Evolutionary conservation across 2,329 filamentous ascomycete genomes (phyloP), one percentile per base, ranked within the genome.

Genomic region (Aciculosporium take): DNA sequence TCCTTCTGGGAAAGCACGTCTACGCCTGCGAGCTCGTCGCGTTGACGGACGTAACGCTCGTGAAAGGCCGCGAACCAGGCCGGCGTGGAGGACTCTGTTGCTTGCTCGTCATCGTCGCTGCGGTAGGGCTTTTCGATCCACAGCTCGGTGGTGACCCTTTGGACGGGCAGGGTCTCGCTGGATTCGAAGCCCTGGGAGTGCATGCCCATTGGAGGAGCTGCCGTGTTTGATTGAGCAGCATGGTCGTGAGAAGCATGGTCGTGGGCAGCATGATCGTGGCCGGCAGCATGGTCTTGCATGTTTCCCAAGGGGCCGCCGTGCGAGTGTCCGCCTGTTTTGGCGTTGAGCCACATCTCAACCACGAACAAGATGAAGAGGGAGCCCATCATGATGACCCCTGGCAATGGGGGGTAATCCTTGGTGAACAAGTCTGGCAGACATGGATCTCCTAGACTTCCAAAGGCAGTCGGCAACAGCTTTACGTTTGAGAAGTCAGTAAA

Each of bases 331-430:
- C 72, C 73, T 39, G 67, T 69, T 58, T 76, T 77, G 36, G 62
- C 57, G 51, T 77, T 74, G 46, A 78, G 66, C 57, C 66, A 76
- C 66, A 79, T 70, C 54, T 79, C 74, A 25, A 79, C 62, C n/a
- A 68, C 59, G 51, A 82, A 81, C 3, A 82, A 62, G 15, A 64
- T 54, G 52, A 79, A 78, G 47, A 79, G 67, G 17, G 76, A 68
- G 0, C 47, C 65, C 72, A 79, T 78, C 72, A 78, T 79, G 56
- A 79, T 79, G 21, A 76, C 73, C 50, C 75, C 75, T 2, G 75
- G 72, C 51, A 79, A 64, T 21, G 76, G 69, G 5, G 74, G 73
- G 52, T 79, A 79, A 38, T 76, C 55, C 0, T 71, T 65, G 24
- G 66, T 74, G 55, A 77, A 78, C 5, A 79, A 59, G 44, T 73